phyloP scores from a whole-genome alignment of 2,329 filamentous ascomycete genomes.

The Pseudopyricularia javanii region DNA sequence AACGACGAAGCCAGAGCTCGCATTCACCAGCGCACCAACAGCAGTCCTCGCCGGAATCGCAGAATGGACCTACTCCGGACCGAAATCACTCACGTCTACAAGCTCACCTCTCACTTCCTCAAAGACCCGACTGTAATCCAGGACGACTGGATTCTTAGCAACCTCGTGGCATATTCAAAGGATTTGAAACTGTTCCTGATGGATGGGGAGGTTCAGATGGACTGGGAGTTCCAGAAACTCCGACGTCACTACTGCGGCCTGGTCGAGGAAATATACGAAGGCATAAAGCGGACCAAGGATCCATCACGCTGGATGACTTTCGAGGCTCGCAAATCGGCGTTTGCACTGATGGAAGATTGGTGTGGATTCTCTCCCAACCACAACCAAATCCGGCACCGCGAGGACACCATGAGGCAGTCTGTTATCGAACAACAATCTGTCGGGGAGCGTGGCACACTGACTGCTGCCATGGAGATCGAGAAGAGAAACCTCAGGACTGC shows the following conservation, averaged over 20 bases:
- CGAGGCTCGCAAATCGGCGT: constrained; percentile 87
- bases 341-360: constrained; percentile 98
- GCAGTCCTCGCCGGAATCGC: constrained; percentile 67
- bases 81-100: constrained; percentile 93
- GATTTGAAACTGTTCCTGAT: constrained; percentile 90
- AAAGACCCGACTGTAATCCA: constrained; percentile 66
- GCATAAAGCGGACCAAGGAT: constrained; percentile 74
- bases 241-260: constrained; percentile 89
- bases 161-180: constrained; percentile 79
- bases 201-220: constrained; percentile 86
- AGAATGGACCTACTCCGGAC: constrained; percentile 81
- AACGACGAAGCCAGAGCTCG: constrained; percentile 80
- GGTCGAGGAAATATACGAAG: constrained; percentile 85
- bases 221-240: constrained; percentile 87
- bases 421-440: constrained; percentile 68
- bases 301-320: constrained; percentile 94
- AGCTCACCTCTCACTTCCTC: constrained; percentile 82
- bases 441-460: constrained; percentile 64
- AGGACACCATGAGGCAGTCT: constrained; percentile 78
- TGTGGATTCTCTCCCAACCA: constrained; percentile 94
- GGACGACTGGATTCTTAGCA: constrained; percentile 83
- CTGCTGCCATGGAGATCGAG: constrained; percentile 91
- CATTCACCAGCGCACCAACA: constrained; percentile 76
- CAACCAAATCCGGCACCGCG: constrained; percentile 64
- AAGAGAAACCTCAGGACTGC: constrained; percentile 85